Conservation (phyloP, 768 basidiomycete species). For the Tubosaeta sp. region DNA sequence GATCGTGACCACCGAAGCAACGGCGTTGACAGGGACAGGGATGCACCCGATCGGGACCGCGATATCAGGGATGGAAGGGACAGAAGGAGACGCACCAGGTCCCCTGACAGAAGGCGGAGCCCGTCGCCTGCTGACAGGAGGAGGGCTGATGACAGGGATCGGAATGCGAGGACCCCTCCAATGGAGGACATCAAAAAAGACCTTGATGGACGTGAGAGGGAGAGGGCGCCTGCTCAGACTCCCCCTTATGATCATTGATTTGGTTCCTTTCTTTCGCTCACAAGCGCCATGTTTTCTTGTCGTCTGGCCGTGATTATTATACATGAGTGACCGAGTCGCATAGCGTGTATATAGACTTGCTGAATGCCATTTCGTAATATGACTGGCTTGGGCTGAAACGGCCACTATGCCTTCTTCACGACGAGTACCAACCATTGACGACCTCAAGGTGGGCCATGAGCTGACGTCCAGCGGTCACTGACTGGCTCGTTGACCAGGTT, state of each 20-base stretch:
- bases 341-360: constrained; percentile 19
- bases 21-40: constrained; percentile 34
- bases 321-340: constrained; percentile 8
- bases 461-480: background rate
- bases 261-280: constrained; percentile 4
- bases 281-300: background rate
- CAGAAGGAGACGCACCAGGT: constrained; percentile 47
- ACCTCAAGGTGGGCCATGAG: constrained; percentile 28
- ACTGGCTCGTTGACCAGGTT: constrained; percentile 34
- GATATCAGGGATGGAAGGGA: constrained; percentile 41
- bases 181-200: constrained; percentile 40
- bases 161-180: constrained; percentile 48
- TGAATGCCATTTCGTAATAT: constrained; percentile 14
- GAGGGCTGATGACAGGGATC: constrained; percentile 45
- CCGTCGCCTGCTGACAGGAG: constrained; percentile 38
- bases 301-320: background rate
- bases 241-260: constrained; percentile 54
- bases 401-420: constrained; percentile 21
- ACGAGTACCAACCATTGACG: constrained; percentile 32
- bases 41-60: constrained; percentile 28
- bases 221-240: constrained; percentile 45
- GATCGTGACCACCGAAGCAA: constrained; percentile 38
- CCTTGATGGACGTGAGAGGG: constrained; percentile 46
- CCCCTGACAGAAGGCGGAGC: constrained; percentile 45
- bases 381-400: background rate